A percentile compares a stretch with the other conserved stretches of the same genome.
Evolutionary conservation across 805 yeast species (phyloP).

Genomic region (Ogataea ganodermae): DNA sequence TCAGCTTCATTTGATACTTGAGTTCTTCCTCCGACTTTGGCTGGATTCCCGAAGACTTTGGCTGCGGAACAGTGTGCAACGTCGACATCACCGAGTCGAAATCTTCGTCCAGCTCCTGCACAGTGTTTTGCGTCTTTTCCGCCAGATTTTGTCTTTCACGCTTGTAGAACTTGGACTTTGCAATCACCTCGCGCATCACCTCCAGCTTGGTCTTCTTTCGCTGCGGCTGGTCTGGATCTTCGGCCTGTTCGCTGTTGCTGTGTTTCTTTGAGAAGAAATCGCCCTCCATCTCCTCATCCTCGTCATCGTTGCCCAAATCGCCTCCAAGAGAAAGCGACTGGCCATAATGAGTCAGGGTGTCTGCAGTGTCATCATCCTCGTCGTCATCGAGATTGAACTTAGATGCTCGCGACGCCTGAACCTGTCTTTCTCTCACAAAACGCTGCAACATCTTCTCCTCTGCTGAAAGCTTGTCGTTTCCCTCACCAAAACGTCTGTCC

Average conservation of each 20-base stretch:
- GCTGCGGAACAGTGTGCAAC: constrained; percentile 30
- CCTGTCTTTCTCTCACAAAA: constrained; percentile 84
- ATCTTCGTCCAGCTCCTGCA: constrained; percentile 69
- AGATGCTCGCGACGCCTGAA: constrained; percentile 54
- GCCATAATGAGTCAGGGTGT: constrained; percentile 76
- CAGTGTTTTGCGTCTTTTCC: constrained; percentile 57
- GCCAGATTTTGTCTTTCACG: constrained; percentile 72
- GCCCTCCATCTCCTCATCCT: constrained; percentile 37
- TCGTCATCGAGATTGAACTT: constrained; percentile 77
- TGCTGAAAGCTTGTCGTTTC: constrained; percentile 63
- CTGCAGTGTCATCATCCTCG: constrained; percentile 42
- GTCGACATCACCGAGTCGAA: constrained; percentile 64
- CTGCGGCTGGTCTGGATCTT: constrained; percentile 37
- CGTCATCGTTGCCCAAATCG: constrained; percentile 43
- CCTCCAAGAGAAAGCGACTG: constrained; percentile 59
- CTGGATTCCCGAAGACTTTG: constrained; percentile 28
- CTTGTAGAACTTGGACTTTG: constrained; percentile 77
- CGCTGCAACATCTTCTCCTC: constrained; percentile 96
- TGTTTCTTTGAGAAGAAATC: constrained; percentile 39
- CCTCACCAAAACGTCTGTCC: constrained; percentile 93
- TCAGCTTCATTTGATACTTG: constrained; percentile 66
- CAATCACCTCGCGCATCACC: constrained; percentile 83
- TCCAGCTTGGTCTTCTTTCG: constrained; percentile 78
- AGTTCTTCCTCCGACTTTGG: constrained; percentile 45
- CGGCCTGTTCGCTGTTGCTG: constrained; percentile 23